Conservation (phyloP, 208 protist species). For the Naegleria fowleri region DNA sequence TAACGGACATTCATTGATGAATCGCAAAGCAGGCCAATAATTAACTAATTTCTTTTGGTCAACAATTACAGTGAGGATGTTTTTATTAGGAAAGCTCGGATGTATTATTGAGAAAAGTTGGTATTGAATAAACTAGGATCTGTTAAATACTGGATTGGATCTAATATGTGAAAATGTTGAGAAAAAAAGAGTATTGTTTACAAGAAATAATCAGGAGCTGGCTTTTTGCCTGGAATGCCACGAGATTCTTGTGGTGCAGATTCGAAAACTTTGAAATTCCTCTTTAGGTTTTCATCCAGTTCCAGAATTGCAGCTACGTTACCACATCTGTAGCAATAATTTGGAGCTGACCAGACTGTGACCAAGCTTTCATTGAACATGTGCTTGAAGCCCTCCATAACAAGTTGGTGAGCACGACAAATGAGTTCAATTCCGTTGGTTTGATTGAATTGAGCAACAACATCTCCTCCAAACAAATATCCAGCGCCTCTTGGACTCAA, state of each 20-base stretch:
- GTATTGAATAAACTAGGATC: too few relatives aligned
- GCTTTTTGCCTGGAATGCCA: slow-evolving; percentile 56
- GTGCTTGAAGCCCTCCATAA: slow-evolving; percentile 88
- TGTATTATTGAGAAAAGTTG: too few relatives aligned
- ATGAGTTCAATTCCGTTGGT: slow-evolving; percentile 88
- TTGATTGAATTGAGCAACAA: slow-evolving; percentile 85
- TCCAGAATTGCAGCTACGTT: slow-evolving; percentile 97
- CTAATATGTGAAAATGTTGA: too few relatives aligned
- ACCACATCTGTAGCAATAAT: slow-evolving; percentile 86
- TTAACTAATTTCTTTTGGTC: too few relatives aligned
- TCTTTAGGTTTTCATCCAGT: slow-evolving; percentile 92
- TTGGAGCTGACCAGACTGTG: slow-evolving; percentile 91
- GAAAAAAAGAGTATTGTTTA: slow-evolving; percentile 31
- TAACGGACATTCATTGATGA: too few relatives aligned
- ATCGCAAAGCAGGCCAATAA: too few relatives aligned
- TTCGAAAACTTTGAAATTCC: slow-evolving; percentile 98
- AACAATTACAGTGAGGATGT: too few relatives aligned
- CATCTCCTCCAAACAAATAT: slow-evolving; percentile 97
- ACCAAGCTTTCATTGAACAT: slow-evolving; percentile 86
- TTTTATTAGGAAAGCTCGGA: too few relatives aligned
- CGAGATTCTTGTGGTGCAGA: slow-evolving; percentile 81
- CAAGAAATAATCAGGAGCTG: slow-evolving; percentile 64
- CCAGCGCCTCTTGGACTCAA: slow-evolving; percentile 95
- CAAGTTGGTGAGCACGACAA: slow-evolving; percentile 87
- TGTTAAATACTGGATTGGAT: too few relatives aligned